A percentile compares a stretch with the other conserved stretches of the same genome.
Evolutionary conservation across 495 filamentous ascomycete genomes (phyloP).

Genomic region (Aspergillus ellipticus): DNA sequence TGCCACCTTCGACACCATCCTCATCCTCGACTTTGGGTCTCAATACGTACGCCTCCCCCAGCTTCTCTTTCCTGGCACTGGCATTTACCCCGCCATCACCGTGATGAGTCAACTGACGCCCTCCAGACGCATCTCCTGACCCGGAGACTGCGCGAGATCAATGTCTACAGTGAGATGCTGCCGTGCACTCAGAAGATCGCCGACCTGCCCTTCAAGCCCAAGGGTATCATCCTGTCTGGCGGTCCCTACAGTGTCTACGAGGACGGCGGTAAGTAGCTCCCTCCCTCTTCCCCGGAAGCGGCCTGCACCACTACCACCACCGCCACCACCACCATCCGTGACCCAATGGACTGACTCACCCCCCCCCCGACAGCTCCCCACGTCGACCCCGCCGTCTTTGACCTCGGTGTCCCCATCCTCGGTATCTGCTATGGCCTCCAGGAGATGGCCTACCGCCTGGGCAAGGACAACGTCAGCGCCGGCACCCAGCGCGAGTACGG

Average conservation of each 20-base stretch:
- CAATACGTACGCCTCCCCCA: constrained; percentile 20
- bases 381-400: constrained; percentile 75
- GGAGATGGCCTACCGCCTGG: constrained; percentile 74
- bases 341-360: neutral
- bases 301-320: too few relatives aligned
- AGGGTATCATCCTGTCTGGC: constrained; percentile 70
- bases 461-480: constrained; percentile 64
- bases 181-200: constrained; percentile 84
- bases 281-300: neutral
- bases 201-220: constrained; percentile 76
- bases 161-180: constrained; percentile 88
- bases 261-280: constrained; percentile 28
- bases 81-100: neutral
- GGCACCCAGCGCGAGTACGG: constrained; percentile 73
- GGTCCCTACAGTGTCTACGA: constrained; percentile 77
- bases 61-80: neutral
- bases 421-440: constrained; percentile 81
- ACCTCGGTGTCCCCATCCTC: constrained; percentile 70
- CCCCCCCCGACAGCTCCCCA: constrained; percentile 50
- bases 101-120: constrained; percentile 6
- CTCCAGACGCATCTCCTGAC: constrained; percentile 54
- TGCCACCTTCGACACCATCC: constrained; percentile 60
- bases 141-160: constrained; percentile 71
- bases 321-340: too few relatives aligned
- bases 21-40: constrained; percentile 65